Conservation (phyloP, 768 basidiomycete species). For the Amanita subjunquillea region DNA sequence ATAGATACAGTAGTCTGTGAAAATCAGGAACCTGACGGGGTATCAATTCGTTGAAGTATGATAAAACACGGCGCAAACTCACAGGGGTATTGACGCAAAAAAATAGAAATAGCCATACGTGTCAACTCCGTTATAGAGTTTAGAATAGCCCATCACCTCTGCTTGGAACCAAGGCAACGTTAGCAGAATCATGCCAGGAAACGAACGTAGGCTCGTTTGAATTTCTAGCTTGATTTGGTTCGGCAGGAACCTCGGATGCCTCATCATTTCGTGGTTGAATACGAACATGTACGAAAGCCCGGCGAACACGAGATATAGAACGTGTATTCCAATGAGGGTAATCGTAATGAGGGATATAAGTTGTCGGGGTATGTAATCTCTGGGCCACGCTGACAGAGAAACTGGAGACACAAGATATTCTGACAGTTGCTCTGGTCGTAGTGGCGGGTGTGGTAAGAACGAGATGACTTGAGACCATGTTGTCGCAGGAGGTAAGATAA, state of each 20-base stretch:
- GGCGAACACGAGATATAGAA: constrained; percentile 89
- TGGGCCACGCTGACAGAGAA: constrained; percentile 67
- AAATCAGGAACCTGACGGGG: constrained; percentile 18
- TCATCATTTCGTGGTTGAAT: constrained; percentile 94
- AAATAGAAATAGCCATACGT: constrained; percentile 77
- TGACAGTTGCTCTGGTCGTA: constrained; percentile 24
- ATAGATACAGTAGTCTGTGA: constrained; percentile 89
- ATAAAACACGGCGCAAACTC: constrained; percentile 16
- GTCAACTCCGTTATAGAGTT: constrained; percentile 65
- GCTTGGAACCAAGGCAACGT: constrained; percentile 93
- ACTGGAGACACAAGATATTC: constrained; percentile 17
- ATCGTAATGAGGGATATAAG: constrained; percentile 57
- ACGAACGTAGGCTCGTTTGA: constrained; percentile 55
- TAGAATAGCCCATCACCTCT: constrained; percentile 81
- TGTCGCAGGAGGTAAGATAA: constrained; percentile 20
- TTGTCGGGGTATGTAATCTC: constrained; percentile 77
- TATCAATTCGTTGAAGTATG: background rate
- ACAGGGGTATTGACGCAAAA: constrained; percentile 60
- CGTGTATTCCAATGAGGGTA: constrained; percentile 71
- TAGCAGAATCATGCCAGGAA: constrained; percentile 73
- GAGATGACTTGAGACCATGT: constrained; percentile 47
- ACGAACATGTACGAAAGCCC: constrained; percentile 71
- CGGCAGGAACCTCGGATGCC: constrained; percentile 87
- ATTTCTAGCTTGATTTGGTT: constrained; percentile 85
- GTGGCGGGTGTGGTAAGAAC: constrained; percentile 45